Evolutionary conservation across 2,329 filamentous ascomycete species (phyloP).

Genomic region (Keithomyces neogunnii): DNA sequence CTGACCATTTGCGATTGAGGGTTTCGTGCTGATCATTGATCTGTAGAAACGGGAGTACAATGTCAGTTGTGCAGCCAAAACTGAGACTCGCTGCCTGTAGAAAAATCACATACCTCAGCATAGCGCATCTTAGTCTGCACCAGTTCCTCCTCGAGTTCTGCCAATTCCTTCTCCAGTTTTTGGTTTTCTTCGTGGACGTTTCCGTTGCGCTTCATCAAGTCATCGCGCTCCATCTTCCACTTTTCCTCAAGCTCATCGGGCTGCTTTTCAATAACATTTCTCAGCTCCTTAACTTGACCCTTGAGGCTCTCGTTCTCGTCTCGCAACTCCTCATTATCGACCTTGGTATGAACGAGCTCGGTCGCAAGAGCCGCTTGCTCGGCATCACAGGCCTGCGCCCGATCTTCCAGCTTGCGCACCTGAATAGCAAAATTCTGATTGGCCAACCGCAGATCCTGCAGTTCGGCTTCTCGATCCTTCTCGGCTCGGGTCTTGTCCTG

Average conservation of each 20-base stretch:
- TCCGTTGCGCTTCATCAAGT: constrained; percentile 83
- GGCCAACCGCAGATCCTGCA: constrained; percentile 61
- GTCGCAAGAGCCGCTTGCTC: constrained; percentile 90
- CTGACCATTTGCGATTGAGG: constrained; percentile 64
- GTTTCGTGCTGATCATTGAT: constrained; percentile 60
- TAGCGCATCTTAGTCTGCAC: constrained; percentile 92
- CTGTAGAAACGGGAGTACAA: constrained; percentile 27
- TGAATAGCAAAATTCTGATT: constrained; percentile 63
- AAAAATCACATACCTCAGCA: constrained; percentile 68
- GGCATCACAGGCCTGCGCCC: constrained; percentile 77
- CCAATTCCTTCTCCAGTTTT: constrained; percentile 77
- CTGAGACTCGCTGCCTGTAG: neutral
- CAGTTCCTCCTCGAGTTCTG: constrained; percentile 84
- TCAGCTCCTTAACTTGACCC: constrained; percentile 77
- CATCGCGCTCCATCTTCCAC: constrained; percentile 78
- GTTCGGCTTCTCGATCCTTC: constrained; percentile 72
- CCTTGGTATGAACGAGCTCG: constrained; percentile 83
- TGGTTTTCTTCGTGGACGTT: constrained; percentile 93
- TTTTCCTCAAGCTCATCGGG: constrained; percentile 78
- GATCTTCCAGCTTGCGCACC: constrained; percentile 79
- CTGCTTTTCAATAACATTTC: constrained; percentile 80
- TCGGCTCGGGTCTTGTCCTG: constrained; percentile 81
- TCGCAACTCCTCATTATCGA: constrained; percentile 81
- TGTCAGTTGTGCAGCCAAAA: neutral
- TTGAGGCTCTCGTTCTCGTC: constrained; percentile 86